phyloP scores from a whole-genome alignment of 2,329 filamentous ascomycete species.

The Alternaria ethzedia region DNA sequence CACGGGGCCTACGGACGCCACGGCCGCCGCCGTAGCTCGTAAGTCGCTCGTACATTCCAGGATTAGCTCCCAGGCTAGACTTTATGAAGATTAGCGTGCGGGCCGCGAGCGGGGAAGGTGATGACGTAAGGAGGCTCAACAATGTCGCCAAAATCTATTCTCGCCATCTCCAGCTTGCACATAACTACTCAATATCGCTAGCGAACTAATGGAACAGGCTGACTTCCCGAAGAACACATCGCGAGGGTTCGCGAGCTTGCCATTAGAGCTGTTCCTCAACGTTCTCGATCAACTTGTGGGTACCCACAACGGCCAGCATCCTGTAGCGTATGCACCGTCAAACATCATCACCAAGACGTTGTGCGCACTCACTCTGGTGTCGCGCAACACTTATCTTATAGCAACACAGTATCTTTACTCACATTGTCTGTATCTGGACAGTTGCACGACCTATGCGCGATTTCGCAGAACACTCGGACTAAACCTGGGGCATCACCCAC shows the following conservation, averaged over 20 bases:
- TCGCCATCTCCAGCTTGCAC: neutral
- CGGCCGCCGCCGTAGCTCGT: neutral
- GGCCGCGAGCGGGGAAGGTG: neutral
- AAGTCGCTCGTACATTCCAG: neutral
- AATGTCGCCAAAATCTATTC: neutral
- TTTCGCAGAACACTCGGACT: constrained; percentile 36
- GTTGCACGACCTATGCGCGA: constrained; percentile 20
- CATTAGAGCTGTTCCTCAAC: constrained; percentile 33
- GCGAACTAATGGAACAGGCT: neutral
- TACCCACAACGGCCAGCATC: constrained; percentile 16
- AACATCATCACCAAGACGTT: constrained; percentile 30
- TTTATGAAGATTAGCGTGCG: neutral
- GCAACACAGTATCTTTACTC: constrained; percentile 36
- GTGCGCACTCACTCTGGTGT: constrained; percentile 33
- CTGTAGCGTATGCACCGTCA: constrained; percentile 29
- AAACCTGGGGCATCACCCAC: constrained; percentile 25
- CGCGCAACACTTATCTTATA: constrained; percentile 21
- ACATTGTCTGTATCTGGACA: constrained; percentile 33
- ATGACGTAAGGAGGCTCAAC: neutral
- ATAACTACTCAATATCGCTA: neutral
- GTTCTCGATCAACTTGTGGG: constrained; percentile 38
- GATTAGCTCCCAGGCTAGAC: neutral
- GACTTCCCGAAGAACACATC: too few species aligned
- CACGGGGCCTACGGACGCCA: neutral
- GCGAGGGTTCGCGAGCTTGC: constrained; percentile 14